These are phyloP conservation scores for Starmerella gropengiesseri DNA, from an alignment of 805 yeast species.

Conservation along the genomic window DNA sequence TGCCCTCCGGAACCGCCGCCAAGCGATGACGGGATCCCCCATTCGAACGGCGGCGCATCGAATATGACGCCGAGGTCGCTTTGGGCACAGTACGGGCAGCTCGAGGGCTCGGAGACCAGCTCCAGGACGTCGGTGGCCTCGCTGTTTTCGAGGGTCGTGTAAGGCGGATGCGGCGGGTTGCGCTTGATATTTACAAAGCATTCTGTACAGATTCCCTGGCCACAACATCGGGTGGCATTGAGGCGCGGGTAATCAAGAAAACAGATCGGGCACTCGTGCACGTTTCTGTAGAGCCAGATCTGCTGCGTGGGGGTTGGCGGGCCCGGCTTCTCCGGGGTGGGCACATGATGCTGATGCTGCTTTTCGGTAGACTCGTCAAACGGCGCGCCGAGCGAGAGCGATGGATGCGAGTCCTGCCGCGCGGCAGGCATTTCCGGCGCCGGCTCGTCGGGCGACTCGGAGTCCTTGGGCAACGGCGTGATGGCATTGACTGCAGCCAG, in stretches of 20 bases:
- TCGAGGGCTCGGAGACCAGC: slow-evolving; percentile 74
- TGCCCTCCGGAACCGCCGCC: background rate
- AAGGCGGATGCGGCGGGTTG: slow-evolving; percentile 86
- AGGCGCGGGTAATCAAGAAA: slow-evolving; percentile 74
- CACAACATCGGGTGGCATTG: slow-evolving; percentile 78
- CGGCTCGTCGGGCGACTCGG: background rate
- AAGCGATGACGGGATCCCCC: slow-evolving; percentile 27
- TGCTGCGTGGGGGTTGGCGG: slow-evolving; percentile 26
- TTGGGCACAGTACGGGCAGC: slow-evolving; percentile 89
- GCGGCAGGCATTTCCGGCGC: background rate
- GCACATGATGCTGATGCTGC: background rate
- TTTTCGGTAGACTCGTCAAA: background rate
- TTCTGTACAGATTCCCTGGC: slow-evolving; percentile 88
- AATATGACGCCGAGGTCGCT: slow-evolving; percentile 76
- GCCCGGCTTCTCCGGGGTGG: slow-evolving; percentile 16
- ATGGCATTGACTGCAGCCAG: slow-evolving; percentile 22
- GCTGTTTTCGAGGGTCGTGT: slow-evolving; percentile 44
- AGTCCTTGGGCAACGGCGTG: background rate
- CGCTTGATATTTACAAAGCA: slow-evolving; percentile 94
- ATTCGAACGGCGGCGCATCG: slow-evolving; percentile 52
- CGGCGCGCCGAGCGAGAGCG: too few species aligned
- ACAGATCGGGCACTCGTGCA: slow-evolving; percentile 89
- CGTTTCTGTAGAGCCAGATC: slow-evolving; percentile 50
- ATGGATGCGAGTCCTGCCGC: too few species aligned
- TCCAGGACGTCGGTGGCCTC: slow-evolving; percentile 28